Percentiles rank a stretch among this genome's conserved stretches.
These are phyloP conservation scores for Penicillium manginii DNA, from an alignment of 495 filamentous ascomycete genomes.

Conservation along the genomic window DNA sequence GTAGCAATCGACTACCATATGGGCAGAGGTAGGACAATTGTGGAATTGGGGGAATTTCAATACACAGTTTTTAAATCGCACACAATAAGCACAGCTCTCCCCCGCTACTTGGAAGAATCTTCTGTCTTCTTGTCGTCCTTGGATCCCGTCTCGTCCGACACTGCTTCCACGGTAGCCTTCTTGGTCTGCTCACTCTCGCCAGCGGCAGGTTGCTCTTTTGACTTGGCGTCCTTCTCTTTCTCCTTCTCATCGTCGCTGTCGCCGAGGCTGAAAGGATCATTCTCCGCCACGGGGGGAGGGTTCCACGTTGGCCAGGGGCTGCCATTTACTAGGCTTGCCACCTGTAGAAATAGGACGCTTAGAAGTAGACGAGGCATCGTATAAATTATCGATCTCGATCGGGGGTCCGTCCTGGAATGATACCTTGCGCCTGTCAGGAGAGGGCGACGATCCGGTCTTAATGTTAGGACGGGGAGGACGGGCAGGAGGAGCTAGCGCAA, in stretches of 20 bases:
- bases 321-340: slow-evolving; percentile 90
- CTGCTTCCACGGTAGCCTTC: slow-evolving; percentile 67
- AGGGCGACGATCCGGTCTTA: slow-evolving; percentile 69
- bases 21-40: not conserved
- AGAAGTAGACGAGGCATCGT: slow-evolving; percentile 61
- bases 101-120: slow-evolving; percentile 35
- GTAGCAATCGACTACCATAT: not conserved
- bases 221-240: slow-evolving; percentile 75
- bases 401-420: slow-evolving; percentile 75
- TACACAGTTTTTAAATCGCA: slow-evolving; percentile 2
- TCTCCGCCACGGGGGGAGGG: slow-evolving; percentile 83
- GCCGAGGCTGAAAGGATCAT: slow-evolving; percentile 94
- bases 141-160: slow-evolving; percentile 34
- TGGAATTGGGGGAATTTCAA: slow-evolving; percentile 13
- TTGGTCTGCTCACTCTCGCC: slow-evolving; percentile 73
- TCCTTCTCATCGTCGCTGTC: slow-evolving; percentile 97
- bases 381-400: slow-evolving; percentile 81
- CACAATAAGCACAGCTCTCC: not conserved
- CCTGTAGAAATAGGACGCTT: slow-evolving; percentile 44
- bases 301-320: slow-evolving; percentile 85
- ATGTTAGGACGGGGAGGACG: slow-evolving; percentile 68
- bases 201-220: slow-evolving; percentile 60
- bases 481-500: slow-evolving; percentile 48
- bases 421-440: slow-evolving; percentile 69
- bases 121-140: slow-evolving; percentile 33